Percentiles rank a stretch among this genome's conserved stretches.
Conservation (phyloP, 1,284 basidiomycete species). For the Fomitopsis schrenkii region DNA sequence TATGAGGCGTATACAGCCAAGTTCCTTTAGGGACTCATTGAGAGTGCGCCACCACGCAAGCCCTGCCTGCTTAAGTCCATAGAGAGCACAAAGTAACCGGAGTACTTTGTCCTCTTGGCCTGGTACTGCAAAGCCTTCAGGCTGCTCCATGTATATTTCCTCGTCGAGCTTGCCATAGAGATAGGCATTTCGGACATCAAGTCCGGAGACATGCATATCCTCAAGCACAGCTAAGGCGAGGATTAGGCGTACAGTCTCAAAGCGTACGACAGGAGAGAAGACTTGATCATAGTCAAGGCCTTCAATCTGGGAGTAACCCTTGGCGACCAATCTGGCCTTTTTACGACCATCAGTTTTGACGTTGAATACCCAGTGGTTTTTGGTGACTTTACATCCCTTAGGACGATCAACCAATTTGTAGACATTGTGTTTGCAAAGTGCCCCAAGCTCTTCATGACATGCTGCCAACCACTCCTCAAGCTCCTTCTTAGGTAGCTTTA, state of each 20-base stretch:
- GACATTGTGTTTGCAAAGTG: constrained; percentile 9
- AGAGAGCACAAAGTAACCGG: constrained; percentile 19
- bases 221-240: too few relatives aligned
- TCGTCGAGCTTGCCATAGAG: too few relatives aligned
- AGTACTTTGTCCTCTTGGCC: constrained; percentile 26
- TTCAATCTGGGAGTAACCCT: too few relatives aligned
- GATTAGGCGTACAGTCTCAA: too few relatives aligned
- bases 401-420: constrained; percentile 20
- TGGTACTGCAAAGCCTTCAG: too few relatives aligned
- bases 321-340: constrained; percentile 7
- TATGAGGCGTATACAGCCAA: too few relatives aligned
- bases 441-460: constrained; percentile 8
- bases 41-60: neutral
- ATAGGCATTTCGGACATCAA: too few relatives aligned
- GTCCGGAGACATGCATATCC: too few relatives aligned
- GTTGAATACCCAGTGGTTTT: constrained; percentile 11
- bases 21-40: too few relatives aligned
- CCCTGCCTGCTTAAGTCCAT: constrained; percentile 18
- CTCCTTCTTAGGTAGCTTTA: constrained; percentile 5
- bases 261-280: too few relatives aligned
- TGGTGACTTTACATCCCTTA: constrained; percentile 18
- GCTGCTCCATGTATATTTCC: too few relatives aligned
- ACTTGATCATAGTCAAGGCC: too few relatives aligned
- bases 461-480: constrained; percentile 5
- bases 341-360: constrained; percentile 17